A percentile compares a stretch with the other conserved stretches of the same genome.
Conservation (phyloP, 805 yeast species). For the Zygosaccharomyces rouxii region DNA sequence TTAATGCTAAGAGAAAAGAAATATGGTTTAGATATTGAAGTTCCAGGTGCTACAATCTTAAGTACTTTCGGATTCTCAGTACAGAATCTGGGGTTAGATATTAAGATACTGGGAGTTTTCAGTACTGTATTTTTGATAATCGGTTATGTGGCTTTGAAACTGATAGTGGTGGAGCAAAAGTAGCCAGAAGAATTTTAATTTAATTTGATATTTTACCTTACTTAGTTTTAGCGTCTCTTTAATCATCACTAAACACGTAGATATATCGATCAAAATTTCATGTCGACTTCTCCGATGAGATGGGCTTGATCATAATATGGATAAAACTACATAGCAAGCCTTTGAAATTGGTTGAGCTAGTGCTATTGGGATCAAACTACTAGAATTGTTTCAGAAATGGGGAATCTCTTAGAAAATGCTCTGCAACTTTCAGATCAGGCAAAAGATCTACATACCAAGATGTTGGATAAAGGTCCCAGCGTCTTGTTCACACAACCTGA, state of each 20-base stretch:
- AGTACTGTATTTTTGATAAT: slow-evolving; percentile 52
- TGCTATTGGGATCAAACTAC: too few relatives aligned
- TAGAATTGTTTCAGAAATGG: slow-evolving; percentile 1
- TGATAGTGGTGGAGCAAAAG: slow-evolving; percentile 70
- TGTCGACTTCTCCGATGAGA: slow-evolving; percentile 7
- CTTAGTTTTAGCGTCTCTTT: not conserved
- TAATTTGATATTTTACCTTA: not conserved
- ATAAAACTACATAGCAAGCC: not conserved
- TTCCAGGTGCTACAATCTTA: slow-evolving; percentile 95
- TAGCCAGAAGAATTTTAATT: slow-evolving; percentile 24
- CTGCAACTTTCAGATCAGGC: slow-evolving; percentile 43
- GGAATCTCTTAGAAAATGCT: slow-evolving; percentile 9
- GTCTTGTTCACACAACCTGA: slow-evolving; percentile 65
- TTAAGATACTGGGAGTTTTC: slow-evolving; percentile 54
- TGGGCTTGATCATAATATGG: slow-evolving; percentile 3
- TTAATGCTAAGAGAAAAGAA: slow-evolving; percentile 80
- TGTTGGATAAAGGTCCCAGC: slow-evolving; percentile 49
- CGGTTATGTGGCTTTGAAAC: slow-evolving; percentile 74
- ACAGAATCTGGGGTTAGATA: slow-evolving; percentile 66
- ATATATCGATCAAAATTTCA: not conserved
- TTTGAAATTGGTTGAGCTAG: not conserved
- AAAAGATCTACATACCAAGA: slow-evolving; percentile 52
- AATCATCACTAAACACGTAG: slow-evolving; percentile 4
- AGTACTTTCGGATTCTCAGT: slow-evolving; percentile 94
- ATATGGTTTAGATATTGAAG: slow-evolving; percentile 89